Evolutionary conservation across 2,329 filamentous ascomycete species (phyloP).

Genomic region (Trichoderma polysporum): DNA sequence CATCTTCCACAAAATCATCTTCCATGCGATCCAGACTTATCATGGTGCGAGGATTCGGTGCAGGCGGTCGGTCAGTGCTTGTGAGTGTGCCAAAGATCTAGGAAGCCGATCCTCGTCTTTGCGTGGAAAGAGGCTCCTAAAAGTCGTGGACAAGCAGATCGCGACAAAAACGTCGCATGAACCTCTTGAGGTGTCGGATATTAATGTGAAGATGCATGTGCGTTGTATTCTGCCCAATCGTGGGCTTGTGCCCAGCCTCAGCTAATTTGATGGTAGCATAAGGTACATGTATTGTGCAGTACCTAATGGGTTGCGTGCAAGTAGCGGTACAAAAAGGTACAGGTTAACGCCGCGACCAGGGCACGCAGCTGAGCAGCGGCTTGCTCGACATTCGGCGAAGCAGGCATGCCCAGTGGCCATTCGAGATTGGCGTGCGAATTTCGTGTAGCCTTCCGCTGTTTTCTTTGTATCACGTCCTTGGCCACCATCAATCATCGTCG

Average conservation of each 20-base stretch:
- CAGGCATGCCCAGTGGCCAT: not conserved
- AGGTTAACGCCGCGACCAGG: not conserved
- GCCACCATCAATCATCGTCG: not conserved
- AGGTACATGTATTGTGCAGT: not conserved
- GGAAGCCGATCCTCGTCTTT: not conserved
- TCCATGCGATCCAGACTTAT: not conserved
- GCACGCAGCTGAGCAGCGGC: not conserved
- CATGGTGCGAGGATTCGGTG: not conserved
- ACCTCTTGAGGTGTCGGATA: not conserved
- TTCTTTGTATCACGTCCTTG: not conserved
- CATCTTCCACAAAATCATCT: conserved; percentile 5
- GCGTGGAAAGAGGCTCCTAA: not conserved
- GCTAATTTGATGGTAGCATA: not conserved
- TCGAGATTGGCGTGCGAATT: not conserved
- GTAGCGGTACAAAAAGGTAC: not conserved
- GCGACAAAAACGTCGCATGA: not conserved
- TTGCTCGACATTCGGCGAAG: not conserved
- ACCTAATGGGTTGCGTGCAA: not conserved
- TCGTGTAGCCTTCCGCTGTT: not conserved
- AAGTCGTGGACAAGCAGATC: not conserved
- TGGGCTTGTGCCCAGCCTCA: not conserved
- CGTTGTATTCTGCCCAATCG: not conserved
- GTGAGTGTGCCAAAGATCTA: not conserved
- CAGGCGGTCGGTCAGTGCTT: not conserved
- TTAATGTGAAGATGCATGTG: not conserved